Evolutionary conservation across 75 land plant species (phyloP).

Genomic region (Picea sitchensis): DNA sequence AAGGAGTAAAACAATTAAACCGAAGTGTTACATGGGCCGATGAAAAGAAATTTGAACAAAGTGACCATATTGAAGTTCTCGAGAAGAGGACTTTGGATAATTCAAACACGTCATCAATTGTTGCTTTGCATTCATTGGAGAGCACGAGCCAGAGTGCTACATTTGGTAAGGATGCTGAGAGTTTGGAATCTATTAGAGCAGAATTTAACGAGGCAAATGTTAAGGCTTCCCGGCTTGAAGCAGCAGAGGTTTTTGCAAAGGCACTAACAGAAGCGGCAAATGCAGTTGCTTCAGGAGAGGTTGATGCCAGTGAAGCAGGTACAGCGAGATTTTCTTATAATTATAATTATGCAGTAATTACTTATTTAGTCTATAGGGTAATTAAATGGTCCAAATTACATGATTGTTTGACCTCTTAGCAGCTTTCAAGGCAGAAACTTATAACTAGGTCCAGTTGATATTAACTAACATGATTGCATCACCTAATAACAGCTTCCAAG

Average conservation of each 20-base stretch:
- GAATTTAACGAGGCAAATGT: constrained; percentile 19
- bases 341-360: not conserved
- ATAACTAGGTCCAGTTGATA: too few species aligned
- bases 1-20: not conserved
- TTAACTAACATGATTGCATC: too few species aligned
- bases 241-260: constrained; percentile 68
- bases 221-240: constrained; percentile 34
- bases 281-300: constrained; percentile 60
- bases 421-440: not conserved
- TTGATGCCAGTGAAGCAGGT: constrained; percentile 70
- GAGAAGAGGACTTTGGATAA: not conserved
- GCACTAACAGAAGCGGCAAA: constrained; percentile 71
- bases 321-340: constrained; percentile 4
- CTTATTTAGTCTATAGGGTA: not conserved
- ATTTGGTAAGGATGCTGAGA: not conserved
- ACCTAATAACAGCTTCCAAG: not conserved
- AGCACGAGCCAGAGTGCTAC: not conserved
- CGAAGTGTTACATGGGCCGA: constrained; percentile 76
- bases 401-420: not conserved
- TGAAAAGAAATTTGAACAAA: constrained; percentile 22
- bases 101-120: not conserved
- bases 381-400: not conserved
- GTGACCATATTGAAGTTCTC: not conserved
- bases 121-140: not conserved
- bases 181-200: not conserved